A percentile compares a stretch with the other conserved stretches of the same genome.
These are phyloP conservation scores for Pichia phayaonensis DNA, from an alignment of 805 yeast species.

Conservation along the genomic window DNA sequence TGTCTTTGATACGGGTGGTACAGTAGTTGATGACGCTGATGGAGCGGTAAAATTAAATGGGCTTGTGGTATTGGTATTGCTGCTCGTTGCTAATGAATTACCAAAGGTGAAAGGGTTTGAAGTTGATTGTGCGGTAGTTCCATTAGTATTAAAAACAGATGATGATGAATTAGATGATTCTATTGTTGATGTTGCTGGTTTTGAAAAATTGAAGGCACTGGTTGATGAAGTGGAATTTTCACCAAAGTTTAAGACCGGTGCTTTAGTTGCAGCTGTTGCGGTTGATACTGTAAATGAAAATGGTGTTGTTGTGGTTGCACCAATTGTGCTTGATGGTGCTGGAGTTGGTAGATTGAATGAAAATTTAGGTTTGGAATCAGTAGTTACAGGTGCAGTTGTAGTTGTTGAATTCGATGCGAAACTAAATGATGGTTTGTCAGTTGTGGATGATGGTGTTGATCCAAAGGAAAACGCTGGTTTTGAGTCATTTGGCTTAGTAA, in stretches of 20 bases:
- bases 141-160: background rate
- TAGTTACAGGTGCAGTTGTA: background rate
- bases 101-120: background rate
- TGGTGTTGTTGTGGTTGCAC: background rate
- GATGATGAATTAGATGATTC: background rate
- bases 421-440: background rate
- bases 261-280: background rate
- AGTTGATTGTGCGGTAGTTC: background rate
- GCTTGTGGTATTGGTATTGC: background rate
- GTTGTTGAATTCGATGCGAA: background rate
- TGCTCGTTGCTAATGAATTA: background rate
- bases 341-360: background rate
- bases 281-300: background rate
- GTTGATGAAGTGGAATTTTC: background rate
- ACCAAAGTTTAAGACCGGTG: slow-evolving; percentile 2
- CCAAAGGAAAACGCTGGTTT: background rate
- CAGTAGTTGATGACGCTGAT: slow-evolving; percentile 10
- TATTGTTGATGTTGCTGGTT: background rate
- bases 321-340: background rate
- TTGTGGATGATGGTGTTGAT: background rate
- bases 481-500: slow-evolving; percentile 1
- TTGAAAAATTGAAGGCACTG: slow-evolving; percentile 2
- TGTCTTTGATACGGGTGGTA: slow-evolving; percentile 1
- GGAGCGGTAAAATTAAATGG: background rate
- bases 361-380: slow-evolving; percentile 6